Base-by-base conservation (phyloP, 352 stramenopile genomes). In the Globisporangium viniferum region DNA sequence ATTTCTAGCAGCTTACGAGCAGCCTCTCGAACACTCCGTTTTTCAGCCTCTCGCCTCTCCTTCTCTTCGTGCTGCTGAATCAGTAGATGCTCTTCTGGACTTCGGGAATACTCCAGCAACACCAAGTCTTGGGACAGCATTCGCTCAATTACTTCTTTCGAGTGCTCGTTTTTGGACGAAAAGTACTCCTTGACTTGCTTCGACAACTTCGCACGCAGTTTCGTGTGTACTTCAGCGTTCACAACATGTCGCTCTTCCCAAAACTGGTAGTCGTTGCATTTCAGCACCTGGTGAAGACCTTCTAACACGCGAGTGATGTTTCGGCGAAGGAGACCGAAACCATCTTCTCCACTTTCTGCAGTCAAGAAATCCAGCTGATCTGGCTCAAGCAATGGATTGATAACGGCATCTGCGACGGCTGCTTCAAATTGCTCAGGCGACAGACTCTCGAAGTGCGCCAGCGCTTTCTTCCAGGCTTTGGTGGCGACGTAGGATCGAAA, bases 391-490 rank as follows among this genome's bases (percentile, higher is more conserved):
- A 72, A 65, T 5, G 60, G 20, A 4, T 41, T 51, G 51, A 78
- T 66, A 8, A 71, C 55, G 0, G 76, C 76, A 9, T 72, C 70
- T 6, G 61, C 68, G 14, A 86, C 68, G 12, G 81, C 49, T 8
- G 49, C 39, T 49, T 75, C 57, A 29, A 93, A 68, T 54, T 93
- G 75, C 27, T 91, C 78, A 10, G 63, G 53, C 20, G 73, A 67
- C n/a, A 93, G 67, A 29, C 74, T 81, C 49, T 88, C 77, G n/a
- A 93, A 91, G 69, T 93, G 82, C 5, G 75, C 66, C 2, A 95
- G 63, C 44, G 88, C 86, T 66, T 93, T 93, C 39, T 90, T 93
- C 88, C 88, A 95, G 12, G 88, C 88, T 74, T 92, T 93, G 61
- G 69, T 89, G 22, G 84, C 74, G 33, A 91, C 81, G 41, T 92